These are phyloP conservation scores for Fusarium kyushuense DNA, from an alignment of 2,329 filamentous ascomycete species.

Conservation along the genomic window DNA sequence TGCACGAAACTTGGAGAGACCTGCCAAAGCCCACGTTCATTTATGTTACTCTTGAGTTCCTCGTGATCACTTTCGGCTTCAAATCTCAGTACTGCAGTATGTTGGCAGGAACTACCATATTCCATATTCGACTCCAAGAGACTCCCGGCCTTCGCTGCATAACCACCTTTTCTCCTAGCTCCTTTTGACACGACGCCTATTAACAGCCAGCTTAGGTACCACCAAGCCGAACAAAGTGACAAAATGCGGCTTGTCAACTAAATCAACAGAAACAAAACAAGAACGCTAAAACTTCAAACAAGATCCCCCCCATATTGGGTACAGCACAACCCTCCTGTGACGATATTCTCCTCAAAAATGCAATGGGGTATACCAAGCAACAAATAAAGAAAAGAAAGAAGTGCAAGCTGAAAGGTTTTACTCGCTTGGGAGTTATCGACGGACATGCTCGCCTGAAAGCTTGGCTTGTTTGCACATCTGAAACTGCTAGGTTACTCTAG, in stretches of 20 bases:
- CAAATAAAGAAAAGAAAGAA: constrained; percentile 24
- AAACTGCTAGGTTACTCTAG: constrained; percentile 22
- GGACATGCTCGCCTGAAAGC: constrained; percentile 10
- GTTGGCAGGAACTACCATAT: not conserved
- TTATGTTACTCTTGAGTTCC: not conserved
- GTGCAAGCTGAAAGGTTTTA: constrained; percentile 15
- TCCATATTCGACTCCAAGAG: constrained; percentile 2
- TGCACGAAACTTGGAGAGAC: not conserved
- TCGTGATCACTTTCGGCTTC: not conserved
- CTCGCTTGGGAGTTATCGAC: constrained; percentile 23
- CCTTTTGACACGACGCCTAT: constrained; percentile 1
- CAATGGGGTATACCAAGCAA: constrained; percentile 46
- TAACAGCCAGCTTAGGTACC: not conserved
- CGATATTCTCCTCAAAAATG: constrained; percentile 41
- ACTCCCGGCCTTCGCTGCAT: not conserved
- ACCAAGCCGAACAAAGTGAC: constrained; percentile 20
- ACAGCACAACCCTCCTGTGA: constrained; percentile 18
- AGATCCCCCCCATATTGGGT: constrained; percentile 18
- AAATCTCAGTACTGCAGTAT: not conserved
- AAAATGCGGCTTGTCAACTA: constrained; percentile 13
- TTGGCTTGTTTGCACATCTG: constrained; percentile 21
- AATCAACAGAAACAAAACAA: constrained; percentile 20
- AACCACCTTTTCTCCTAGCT: not conserved
- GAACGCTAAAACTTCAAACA: constrained; percentile 30
- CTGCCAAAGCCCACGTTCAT: not conserved